Percentiles rank a stretch among this genome's conserved stretches.
Conservation (phyloP, 1,284 basidiomycete species). For the Irpex sp. region DNA sequence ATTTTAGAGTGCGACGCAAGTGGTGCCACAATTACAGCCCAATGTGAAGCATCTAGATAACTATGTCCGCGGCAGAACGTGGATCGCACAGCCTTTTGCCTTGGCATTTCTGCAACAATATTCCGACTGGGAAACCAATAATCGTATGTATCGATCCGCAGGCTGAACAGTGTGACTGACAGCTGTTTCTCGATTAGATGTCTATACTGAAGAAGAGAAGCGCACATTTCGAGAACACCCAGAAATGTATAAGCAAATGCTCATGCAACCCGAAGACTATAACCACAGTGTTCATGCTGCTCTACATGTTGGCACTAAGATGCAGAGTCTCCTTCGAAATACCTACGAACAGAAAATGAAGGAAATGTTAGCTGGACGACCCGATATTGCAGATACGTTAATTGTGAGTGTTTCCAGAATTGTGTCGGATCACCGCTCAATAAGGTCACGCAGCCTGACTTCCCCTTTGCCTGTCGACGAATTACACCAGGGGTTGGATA, state of each 20-base stretch:
- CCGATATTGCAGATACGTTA: slow-evolving; percentile 52
- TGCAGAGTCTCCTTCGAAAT: slow-evolving; percentile 44
- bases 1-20: slow-evolving; percentile 55
- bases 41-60: slow-evolving; percentile 55
- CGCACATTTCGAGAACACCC: slow-evolving; percentile 54
- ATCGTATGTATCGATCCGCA: too few relatives aligned
- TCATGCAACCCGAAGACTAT: slow-evolving; percentile 39
- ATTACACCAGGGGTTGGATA: slow-evolving; percentile 70
- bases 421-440: too few relatives aligned
- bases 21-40: slow-evolving; percentile 61
- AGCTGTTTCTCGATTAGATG: too few relatives aligned
- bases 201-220: too few relatives aligned
- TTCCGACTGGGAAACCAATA: too few relatives aligned
- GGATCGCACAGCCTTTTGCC: too few relatives aligned
- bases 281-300: slow-evolving; percentile 47
- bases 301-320: slow-evolving; percentile 47
- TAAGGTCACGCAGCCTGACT: slow-evolving; percentile 48
- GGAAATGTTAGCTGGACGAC: too few relatives aligned
- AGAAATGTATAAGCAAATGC: slow-evolving; percentile 30
- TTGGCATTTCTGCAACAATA: too few relatives aligned
- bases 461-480: slow-evolving; percentile 59
- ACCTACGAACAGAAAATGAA: slow-evolving; percentile 38
- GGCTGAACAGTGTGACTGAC: too few relatives aligned
- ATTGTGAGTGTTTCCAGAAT: too few relatives aligned
- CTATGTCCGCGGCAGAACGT: background rate